Conservation (phyloP, 352 stramenopile species). For the Phytophthora niederhauseri region DNA sequence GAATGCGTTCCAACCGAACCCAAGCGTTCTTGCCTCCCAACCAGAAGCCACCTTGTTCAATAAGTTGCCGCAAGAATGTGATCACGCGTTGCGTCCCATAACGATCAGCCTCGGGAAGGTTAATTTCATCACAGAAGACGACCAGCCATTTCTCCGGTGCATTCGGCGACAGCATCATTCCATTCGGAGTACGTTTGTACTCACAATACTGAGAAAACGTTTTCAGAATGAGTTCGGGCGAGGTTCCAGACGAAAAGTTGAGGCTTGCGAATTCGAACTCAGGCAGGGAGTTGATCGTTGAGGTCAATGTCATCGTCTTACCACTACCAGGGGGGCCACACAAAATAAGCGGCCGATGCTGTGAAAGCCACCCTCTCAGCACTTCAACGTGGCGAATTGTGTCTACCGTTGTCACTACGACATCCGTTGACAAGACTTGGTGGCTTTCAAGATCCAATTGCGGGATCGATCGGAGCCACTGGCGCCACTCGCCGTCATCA, state of each 20-base stretch:
- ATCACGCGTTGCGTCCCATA: slow-evolving; percentile 99
- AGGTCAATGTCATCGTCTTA: slow-evolving; percentile 99
- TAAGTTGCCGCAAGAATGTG: slow-evolving; percentile 98
- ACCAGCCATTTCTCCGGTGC: slow-evolving; percentile 98
- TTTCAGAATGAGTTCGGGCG: slow-evolving; percentile 98
- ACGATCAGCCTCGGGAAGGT: slow-evolving; percentile 97
- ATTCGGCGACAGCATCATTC: slow-evolving; percentile 96
- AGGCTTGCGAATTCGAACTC: slow-evolving; percentile 98
- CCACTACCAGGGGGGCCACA: slow-evolving; percentile 98
- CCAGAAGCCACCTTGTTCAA: slow-evolving; percentile 96
- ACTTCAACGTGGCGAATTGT: slow-evolving; percentile 99
- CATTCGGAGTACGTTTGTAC: slow-evolving; percentile 97
- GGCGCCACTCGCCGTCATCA: slow-evolving; percentile 96
- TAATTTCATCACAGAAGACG: slow-evolving; percentile 99
- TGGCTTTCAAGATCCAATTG: slow-evolving; percentile 98
- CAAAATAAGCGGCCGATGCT: slow-evolving; percentile 97
- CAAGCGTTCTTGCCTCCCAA: slow-evolving; percentile 89
- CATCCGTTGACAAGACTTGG: slow-evolving; percentile 95
- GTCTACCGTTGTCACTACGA: slow-evolving; percentile 99
- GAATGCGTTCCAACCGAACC: slow-evolving; percentile 93
- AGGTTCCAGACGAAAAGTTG: slow-evolving; percentile 99
- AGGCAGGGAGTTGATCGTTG: slow-evolving; percentile 96
- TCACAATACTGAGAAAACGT: slow-evolving; percentile 99
- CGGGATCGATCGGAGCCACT: slow-evolving; percentile 97
- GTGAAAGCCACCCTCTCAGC: slow-evolving; percentile 96